A percentile compares a stretch with the other conserved stretches of the same genome.
Conservation (phyloP, 2,329 filamentous ascomycete species). For the Calonectria hongkongensis region DNA sequence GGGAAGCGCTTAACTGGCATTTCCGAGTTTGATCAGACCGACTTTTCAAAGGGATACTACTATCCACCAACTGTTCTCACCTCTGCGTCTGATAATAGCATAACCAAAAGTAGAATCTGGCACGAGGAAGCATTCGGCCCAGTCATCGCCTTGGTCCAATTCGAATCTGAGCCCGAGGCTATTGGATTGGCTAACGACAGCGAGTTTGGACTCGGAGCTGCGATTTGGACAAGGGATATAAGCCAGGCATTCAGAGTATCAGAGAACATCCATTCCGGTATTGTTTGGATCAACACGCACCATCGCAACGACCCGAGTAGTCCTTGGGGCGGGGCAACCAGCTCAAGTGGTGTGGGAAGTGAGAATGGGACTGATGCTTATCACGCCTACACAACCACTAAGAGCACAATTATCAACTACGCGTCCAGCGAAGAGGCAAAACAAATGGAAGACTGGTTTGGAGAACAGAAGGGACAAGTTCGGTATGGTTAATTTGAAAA, state of each 20-base stretch:
- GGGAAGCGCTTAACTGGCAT: slow-evolving; percentile 68
- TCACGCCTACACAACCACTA: slow-evolving; percentile 74
- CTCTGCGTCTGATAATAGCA: slow-evolving; percentile 70
- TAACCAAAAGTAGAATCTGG: slow-evolving; percentile 83
- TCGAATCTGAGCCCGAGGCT: slow-evolving; percentile 83
- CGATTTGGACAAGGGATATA: slow-evolving; percentile 84
- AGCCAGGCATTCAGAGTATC: slow-evolving; percentile 85
- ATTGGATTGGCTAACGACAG: slow-evolving; percentile 83
- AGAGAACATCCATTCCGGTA: slow-evolving; percentile 81
- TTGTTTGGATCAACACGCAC: slow-evolving; percentile 76
- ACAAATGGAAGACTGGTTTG: slow-evolving; percentile 80
- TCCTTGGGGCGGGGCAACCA: slow-evolving; percentile 80
- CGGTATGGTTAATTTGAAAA: slow-evolving; percentile 54
- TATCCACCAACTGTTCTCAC: slow-evolving; percentile 86
- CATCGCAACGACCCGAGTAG: slow-evolving; percentile 84
- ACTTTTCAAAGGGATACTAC: slow-evolving; percentile 80
- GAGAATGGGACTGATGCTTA: slow-evolving; percentile 83
- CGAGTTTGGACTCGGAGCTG: slow-evolving; percentile 85
- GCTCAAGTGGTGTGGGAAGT: slow-evolving; percentile 79
- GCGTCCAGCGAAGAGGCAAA: slow-evolving; percentile 72
- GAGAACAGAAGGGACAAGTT: slow-evolving; percentile 73
- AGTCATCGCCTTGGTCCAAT: slow-evolving; percentile 84
- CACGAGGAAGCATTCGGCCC: slow-evolving; percentile 90
- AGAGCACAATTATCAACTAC: slow-evolving; percentile 83
- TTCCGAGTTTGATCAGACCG: slow-evolving; percentile 70